Evolutionary conservation across 371 early-diverging fungal genomes (phyloP).

Genomic region (Thermomucor indicae-seudaticae): DNA sequence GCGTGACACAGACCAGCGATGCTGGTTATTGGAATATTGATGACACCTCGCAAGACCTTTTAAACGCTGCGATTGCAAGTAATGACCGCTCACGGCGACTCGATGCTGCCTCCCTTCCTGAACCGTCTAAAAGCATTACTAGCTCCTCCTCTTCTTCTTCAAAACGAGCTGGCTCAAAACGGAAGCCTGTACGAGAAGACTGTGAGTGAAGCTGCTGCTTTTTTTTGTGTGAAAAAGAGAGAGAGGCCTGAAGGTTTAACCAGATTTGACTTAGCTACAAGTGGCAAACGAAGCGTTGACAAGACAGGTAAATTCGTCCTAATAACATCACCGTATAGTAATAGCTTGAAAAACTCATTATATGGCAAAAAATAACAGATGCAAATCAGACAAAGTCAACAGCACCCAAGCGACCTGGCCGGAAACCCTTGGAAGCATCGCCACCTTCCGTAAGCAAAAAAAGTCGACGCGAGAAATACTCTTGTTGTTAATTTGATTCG

Average conservation of each 20-base stretch:
- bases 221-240: too few species aligned
- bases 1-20: too few species aligned
- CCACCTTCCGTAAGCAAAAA: too few species aligned
- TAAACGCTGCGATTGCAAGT: slow-evolving; percentile 32
- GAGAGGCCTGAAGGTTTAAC: slow-evolving; percentile 1
- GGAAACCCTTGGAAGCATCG: slow-evolving; percentile 37
- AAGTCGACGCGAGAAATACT: too few species aligned
- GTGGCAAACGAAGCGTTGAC: slow-evolving; percentile 1
- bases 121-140: too few species aligned
- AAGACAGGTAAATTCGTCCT: too few species aligned
- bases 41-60: slow-evolving; percentile 15
- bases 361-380: too few species aligned
- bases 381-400: neutral
- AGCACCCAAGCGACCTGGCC: slow-evolving; percentile 31
- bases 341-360: too few species aligned
- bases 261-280: neutral
- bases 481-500: neutral
- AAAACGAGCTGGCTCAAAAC: neutral
- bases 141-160: neutral
- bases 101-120: too few species aligned
- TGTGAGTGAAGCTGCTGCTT: neutral
- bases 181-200: slow-evolving; percentile 3
- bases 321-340: too few species aligned
- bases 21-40: too few species aligned
- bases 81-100: slow-evolving; percentile 6